Percentiles rank a stretch among this genome's conserved stretches.
Conservation (phyloP, 768 basidiomycete genomes). For the Pisolithus marmoratus region DNA sequence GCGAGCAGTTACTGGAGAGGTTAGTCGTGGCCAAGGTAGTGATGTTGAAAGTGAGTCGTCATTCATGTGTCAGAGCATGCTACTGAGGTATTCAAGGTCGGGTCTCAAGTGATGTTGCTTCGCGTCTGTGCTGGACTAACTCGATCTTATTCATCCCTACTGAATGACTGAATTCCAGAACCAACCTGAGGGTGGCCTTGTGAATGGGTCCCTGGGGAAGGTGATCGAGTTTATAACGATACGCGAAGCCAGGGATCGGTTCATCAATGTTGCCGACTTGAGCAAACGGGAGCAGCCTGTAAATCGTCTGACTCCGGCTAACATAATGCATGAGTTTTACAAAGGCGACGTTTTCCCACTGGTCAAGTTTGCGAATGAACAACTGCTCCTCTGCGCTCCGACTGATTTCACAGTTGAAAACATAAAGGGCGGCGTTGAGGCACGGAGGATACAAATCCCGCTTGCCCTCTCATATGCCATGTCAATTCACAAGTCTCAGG, state of each 20-base stretch:
- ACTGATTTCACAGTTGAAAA: constrained; percentile 31
- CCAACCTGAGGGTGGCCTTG: constrained; percentile 33
- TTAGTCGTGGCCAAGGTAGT: constrained; percentile 46
- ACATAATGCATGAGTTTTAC: constrained; percentile 8
- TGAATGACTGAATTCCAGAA: constrained; percentile 20
- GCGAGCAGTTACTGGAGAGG: constrained; percentile 36
- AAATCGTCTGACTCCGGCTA: constrained; percentile 5
- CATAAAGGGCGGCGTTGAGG: constrained; percentile 29
- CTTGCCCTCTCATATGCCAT: constrained; percentile 94
- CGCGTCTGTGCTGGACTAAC: constrained; percentile 17
- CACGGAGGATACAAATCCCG: constrained; percentile 52
- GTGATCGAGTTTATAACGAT: constrained; percentile 37
- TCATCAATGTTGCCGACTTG: constrained; percentile 25
- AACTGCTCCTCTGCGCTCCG: constrained; percentile 25
- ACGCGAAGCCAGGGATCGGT: constrained; percentile 23
- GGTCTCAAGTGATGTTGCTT: constrained; percentile 79
- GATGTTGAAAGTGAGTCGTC: constrained; percentile 39
- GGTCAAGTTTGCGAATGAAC: constrained; percentile 30
- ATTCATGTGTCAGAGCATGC: background rate
- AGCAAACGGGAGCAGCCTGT: constrained; percentile 10
- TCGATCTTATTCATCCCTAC: background rate
- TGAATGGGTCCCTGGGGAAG: constrained; percentile 90
- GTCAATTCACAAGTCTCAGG: constrained; percentile 98
- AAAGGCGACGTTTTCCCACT: constrained; percentile 27
- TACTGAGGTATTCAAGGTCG: constrained; percentile 23